Evolutionary conservation across 2,329 filamentous ascomycete species (phyloP), one percentile per base, ranked within the genome.

Genomic region (Alternaria sp.): DNA sequence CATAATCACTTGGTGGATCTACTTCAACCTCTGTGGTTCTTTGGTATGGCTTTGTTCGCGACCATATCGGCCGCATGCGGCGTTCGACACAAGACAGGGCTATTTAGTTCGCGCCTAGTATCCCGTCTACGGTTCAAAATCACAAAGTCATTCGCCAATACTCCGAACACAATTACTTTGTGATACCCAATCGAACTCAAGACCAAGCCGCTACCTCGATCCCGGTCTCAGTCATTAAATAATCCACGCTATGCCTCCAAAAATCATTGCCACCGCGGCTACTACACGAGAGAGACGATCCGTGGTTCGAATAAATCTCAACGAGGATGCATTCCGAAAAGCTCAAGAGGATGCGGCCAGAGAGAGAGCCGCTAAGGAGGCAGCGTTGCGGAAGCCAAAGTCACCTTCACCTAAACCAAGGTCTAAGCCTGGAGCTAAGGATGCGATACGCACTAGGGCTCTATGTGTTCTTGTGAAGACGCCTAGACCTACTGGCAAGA

Each of bases 31-130:
- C 30, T 15, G 28, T 23, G 55, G 17, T 47, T 28, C 44, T 56
- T 54, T 51, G 32, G 30, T 17, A 15, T 57, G 40, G 43, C 58
- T 59, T 63, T 64, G 61, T 63, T 57, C 43, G n/a, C n/a, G 46
- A 52, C 25, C n/a, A 13, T 8, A 10, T 19, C 13, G 40, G 30
- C 54, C 55, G 51, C 43, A 47, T 64, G 17, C 45, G 53, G 57
- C 54, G 49, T 26, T 21, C 21, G 40, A 12, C 26, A 23, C 49
- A n/a, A 28, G 17, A 43, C 32, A 49, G 40, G 53, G 36, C 44
- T 66, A 63, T 63, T 60, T 63, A 66, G 53, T 17, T 13, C 30
- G 23, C 10, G 10, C 49, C 32, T 19, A 10, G n/a, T 44, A 32
- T 19, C 40, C 7, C 25, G 49, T n/a, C 19, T 17, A 28, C 32